phyloP scores from a whole-genome alignment of 306 rosid species.

The Rubus idaeus region DNA sequence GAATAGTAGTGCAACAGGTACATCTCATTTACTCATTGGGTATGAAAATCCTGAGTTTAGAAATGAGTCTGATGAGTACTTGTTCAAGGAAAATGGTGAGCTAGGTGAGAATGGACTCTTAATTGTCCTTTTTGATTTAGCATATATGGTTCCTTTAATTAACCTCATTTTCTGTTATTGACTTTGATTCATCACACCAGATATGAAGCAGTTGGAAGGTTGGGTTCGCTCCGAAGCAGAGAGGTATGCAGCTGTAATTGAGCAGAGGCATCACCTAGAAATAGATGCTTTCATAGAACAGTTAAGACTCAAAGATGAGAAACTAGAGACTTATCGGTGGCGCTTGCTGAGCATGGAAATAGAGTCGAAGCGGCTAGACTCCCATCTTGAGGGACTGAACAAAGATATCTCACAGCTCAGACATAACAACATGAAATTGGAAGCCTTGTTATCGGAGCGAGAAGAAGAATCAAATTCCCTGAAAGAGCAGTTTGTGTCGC shows the following conservation, averaged over 20 bases:
- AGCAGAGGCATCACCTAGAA: conserved; percentile 82
- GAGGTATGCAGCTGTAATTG: conserved; percentile 63
- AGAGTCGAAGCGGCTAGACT: conserved; percentile 75
- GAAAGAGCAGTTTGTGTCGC: conserved; percentile 60
- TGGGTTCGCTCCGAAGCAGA: conserved; percentile 84
- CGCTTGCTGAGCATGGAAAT: conserved; percentile 73
- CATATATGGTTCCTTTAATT: not conserved
- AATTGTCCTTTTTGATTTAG: conserved; percentile 4
- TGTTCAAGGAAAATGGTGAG: conserved; percentile 48
- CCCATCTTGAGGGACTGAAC: conserved; percentile 64
- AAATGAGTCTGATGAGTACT: conserved; percentile 42
- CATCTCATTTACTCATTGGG: conserved; percentile 42
- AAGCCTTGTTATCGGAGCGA: conserved; percentile 57
- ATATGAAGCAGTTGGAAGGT: conserved; percentile 68
- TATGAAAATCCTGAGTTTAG: conserved; percentile 30
- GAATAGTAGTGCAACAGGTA: conserved; percentile 43
- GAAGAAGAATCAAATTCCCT: conserved; percentile 58
- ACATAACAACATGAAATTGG: conserved; percentile 65
- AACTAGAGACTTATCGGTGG: conserved; percentile 80
- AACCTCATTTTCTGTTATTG: conserved; percentile 13
- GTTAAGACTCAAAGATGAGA: conserved; percentile 81
- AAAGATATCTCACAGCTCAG: conserved; percentile 70
- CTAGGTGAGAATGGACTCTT: conserved; percentile 47
- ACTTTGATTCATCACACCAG: conserved; percentile 40
- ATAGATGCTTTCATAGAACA: conserved; percentile 93